A percentile compares a stretch with the other conserved stretches of the same genome.
phyloP scores from a whole-genome alignment of 805 yeast genomes.

The Wickerhamomyces tratensis region DNA sequence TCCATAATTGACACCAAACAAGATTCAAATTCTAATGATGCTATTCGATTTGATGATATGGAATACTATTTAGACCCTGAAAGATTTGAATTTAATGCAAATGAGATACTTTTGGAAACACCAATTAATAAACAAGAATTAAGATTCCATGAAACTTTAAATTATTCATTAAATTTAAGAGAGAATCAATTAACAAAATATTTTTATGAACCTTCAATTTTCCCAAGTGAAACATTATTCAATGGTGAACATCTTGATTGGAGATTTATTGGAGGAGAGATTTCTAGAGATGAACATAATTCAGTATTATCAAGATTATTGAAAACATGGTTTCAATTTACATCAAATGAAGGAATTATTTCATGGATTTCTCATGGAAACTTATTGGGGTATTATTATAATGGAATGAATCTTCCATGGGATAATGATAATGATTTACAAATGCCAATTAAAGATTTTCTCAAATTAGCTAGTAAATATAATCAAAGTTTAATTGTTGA shows the following conservation, averaged over 20 bases:
- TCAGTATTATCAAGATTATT: constrained; percentile 32
- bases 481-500: constrained; percentile 40
- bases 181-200: constrained; percentile 26
- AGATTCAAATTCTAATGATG: not conserved
- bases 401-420: constrained; percentile 49
- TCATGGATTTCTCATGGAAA: constrained; percentile 56
- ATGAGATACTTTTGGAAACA: too few species aligned
- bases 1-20: too few species aligned
- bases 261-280: constrained; percentile 44
- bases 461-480: constrained; percentile 30
- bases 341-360: constrained; percentile 28
- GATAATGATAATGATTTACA: constrained; percentile 53
- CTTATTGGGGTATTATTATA: constrained; percentile 46
- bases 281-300: constrained; percentile 30
- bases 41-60: not conserved
- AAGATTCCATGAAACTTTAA: constrained; percentile 19
- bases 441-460: constrained; percentile 35
- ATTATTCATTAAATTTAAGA: constrained; percentile 17
- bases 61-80: not conserved
- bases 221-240: constrained; percentile 1
- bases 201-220: constrained; percentile 16
- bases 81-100: not conserved
- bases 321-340: constrained; percentile 38
- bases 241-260: constrained; percentile 38
- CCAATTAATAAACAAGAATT: constrained; percentile 9